Evolutionary conservation across 1,139 yeast species (phyloP), one percentile per base, ranked within the genome.

Genomic region (Kodamaea anthophila): DNA sequence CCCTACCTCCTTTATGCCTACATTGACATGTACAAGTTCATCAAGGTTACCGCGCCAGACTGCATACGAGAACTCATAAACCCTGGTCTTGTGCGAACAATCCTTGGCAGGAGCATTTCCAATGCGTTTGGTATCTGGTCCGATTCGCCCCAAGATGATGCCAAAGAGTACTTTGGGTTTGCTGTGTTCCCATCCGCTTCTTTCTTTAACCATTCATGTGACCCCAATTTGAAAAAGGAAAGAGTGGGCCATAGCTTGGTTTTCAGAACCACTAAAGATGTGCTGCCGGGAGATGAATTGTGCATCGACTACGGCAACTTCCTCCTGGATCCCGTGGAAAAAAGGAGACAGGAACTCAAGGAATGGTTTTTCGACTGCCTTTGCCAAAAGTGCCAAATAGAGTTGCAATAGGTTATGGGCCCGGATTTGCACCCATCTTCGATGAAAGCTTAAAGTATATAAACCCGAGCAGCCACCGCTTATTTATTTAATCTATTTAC

Each of bases 71-170:
- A 51, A 2, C 45, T 51, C n/a, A 53, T 77, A 10, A 59, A 68
- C 2, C 53, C 70, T 1, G 48, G 49, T 4, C 41, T 42, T 3
- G 53, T 79, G 13, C 58, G 85, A 28, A 52, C 58, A 6, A 64
- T 74, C 4, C 58, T 77, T 27, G 87, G 87, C 2, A 59, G 69
- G 22, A 82, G 77, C 38, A 68, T 78, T 21, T 80, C 83, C n/a
- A 80, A 80, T 46, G 80, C 87, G 0, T 80, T 80, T 53, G 87
- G 87, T 0, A 74, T 78, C 12, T 78, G 88, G 85, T 76, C 81
- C 26, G 44, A 51, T 3, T 42, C 53, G 3, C 43, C 47, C 27
- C 47, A 60, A 39, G 41, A 55, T 9, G 71, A 60, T 28, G 76
- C 74, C 26, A 65, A 70, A 34, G 88, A 80, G 44, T 77, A 73